Evolutionary conservation across 306 rosid species (phyloP), one percentile per base, ranked within the genome.

Genomic region (Rosa persica): DNA sequence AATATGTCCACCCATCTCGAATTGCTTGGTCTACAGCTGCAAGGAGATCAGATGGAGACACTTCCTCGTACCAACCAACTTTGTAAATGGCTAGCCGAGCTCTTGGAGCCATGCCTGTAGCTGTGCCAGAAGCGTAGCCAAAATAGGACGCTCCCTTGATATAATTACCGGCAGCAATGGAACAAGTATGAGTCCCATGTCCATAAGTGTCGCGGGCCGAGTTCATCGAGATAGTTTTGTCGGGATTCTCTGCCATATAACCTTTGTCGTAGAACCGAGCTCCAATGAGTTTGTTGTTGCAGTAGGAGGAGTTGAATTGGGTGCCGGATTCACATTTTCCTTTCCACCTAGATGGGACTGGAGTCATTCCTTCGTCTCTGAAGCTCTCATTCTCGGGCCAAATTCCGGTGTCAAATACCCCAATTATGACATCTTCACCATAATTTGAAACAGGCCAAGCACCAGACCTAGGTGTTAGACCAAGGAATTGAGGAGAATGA

Each of bases 201-300:
- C 83, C 83, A 3, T 66, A 0, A 2, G 27, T 49, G 13, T 80
- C 83, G 2, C 75, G 75, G 1, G 75, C 4, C 42, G 83, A 80
- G 39, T 80, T 55, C 75, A 80, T 67, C 0, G 10, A 12, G 27
- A 74, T 67, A 1, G 22, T 23, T 9, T 8, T 5, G 7, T 16
- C 9, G 0, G 58, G 70, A 30, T 27, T 3, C 3, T 74, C 58
- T 38, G 76, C 79, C 6, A 13, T 34, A 34, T 40, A 69, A 13
- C 83, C 79, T 67, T 81, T 57, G 67, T 75, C 10, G 57, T 54
- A 81, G 46, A 81, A 75, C 12, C 55, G 52, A 8, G 84, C 84
- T 30, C 84, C 76, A 17, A 81, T 69, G 5, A 81, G 58, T 75
- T 81, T 81, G 55, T 81, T 81, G 76, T 81, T 81, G 72, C 80